Evolutionary conservation across 768 basidiomycete species (phyloP).

Genomic region (Chiua virens): DNA sequence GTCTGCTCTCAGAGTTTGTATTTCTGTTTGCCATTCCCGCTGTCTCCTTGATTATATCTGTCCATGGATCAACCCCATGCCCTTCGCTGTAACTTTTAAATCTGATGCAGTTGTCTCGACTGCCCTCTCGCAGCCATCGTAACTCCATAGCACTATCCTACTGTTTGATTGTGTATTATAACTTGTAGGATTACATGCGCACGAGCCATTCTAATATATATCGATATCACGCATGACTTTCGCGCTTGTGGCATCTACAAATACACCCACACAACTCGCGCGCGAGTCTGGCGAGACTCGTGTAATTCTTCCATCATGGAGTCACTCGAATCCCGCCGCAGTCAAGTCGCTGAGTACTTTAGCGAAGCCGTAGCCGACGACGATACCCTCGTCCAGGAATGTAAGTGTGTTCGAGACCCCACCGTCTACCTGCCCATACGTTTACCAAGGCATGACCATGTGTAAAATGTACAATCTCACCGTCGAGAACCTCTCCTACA

Average conservation of each 20-base stretch:
- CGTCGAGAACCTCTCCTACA: constrained; percentile 57
- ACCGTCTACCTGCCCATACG: constrained; percentile 9
- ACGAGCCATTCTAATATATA: constrained; percentile 20
- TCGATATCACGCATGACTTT: background rate
- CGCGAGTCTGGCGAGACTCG: background rate
- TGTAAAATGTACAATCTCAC: constrained; percentile 61
- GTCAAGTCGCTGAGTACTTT: constrained; percentile 26
- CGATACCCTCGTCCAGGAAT: constrained; percentile 51
- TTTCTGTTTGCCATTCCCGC: constrained; percentile 20
- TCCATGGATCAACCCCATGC: constrained; percentile 17
- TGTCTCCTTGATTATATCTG: constrained; percentile 24
- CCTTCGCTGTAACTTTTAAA: constrained; percentile 6
- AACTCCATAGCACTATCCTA: constrained; percentile 24
- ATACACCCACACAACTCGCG: constrained; percentile 1
- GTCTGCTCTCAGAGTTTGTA: constrained; percentile 4
- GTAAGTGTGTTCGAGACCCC: constrained; percentile 33
- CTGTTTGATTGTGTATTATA: constrained; percentile 31
- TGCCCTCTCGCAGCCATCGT: constrained; percentile 18
- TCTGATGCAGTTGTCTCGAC: constrained; percentile 16
- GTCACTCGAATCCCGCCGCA: constrained; percentile 22
- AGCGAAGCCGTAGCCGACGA: constrained; percentile 35
- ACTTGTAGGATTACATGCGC: constrained; percentile 24
- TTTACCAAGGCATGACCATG: constrained; percentile 52
- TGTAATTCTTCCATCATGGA: background rate
- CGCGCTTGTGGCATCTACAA: constrained; percentile 14